Base-by-base conservation (phyloP, 2,329 filamentous ascomycete genomes). In the Epichloe hybrida region DNA sequence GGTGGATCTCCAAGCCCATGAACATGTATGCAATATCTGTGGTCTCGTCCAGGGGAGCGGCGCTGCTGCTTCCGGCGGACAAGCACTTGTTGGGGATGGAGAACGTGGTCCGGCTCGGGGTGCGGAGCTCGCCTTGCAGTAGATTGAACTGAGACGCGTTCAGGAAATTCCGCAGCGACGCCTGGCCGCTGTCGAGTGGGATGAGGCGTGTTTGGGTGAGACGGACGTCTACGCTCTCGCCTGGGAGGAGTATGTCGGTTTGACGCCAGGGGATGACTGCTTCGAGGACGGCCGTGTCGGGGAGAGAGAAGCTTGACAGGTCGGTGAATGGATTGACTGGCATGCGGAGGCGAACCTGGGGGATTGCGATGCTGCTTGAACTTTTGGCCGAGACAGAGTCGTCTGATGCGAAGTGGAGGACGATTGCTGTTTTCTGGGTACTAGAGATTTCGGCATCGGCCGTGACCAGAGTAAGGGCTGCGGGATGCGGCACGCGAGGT, bases 1-100 rank as follows among this genome's bases (percentile, higher is more conserved):
- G 73, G 44, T 72, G 74, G 39, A 80, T 65, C 57, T 81, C 76
- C 2, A 78, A 65, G 7, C 76, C 75, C 45, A 68, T 66, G 59
- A 79, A 77, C 15, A 68, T 50, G 57, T 69, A 70, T 12, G 58
- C 53, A 3, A 68, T 43, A 40, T 63, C 52, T 45, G 23, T 48
- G 47, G 49, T 21, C 3, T 46, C 31, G 6, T 37, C 36, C 20
- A 15, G 20, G 20, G 42, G 43, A 37, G 20, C 36, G 15, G 4
- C 35, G 17, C 17, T 17, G 38, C 9, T 46, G 38, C 8, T 35
- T 35, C 17, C 49, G 31, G 21, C n/a, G 20, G 36, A 52, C 44
- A 38, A 21, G 20, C 63, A 58, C 13, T 55, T 54, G 7, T 52
- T 50, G 2, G 67, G 66, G 20, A 70, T 49, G 17, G 60, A 57